Base-by-base conservation (phyloP, 805 yeast species). In the Candida silvatica region DNA sequence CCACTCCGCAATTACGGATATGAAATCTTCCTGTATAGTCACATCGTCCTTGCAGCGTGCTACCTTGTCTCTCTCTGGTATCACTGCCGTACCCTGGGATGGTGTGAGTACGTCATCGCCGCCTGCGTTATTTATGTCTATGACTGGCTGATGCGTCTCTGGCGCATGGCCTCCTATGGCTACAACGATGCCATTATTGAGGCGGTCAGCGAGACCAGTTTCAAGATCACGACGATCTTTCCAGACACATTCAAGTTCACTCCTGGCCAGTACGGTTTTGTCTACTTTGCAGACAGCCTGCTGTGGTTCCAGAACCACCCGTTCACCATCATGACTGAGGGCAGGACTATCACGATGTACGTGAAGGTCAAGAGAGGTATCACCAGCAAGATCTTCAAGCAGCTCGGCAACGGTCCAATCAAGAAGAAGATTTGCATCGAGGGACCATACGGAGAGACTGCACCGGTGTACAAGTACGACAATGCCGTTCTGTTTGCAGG, bases 241-340 rank as follows among this genome's bases (percentile, higher is more conserved):
- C 80, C 85, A 15, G 48, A 49, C 4, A 49, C 47, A 35, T 71
- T 78, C 67, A 60, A 59, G 27, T 59, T 67, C 16, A 57, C 48
- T 37, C 79, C 86, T 3, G 81, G 84, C 20, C 61, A 69, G 12
- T 74, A 59, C 50, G 74, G 67, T 1, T 80, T 59, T 47, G 51
- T 80, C 26, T 74, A 78, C 55, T 74, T 79, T 49, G 43, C 74
- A 36, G 60, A 69, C 37, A 59, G 68, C 8, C 49, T 61, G 5
- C 52, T 66, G 24, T 74, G 76, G 48, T 78, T 79, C 77, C 85
- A 80, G 51, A 71, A 80, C 4, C 87, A 81, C 51, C 90, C 88
- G 2, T 79, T 81, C 55, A 75, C 85, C 1, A 49, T 72, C 3
- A 56, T 70, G 24, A 60, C 61, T 37, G 52, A 57, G 20, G 62